phyloP scores from a whole-genome alignment of 2,329 filamentous ascomycete species.

The Penicillium carneum region DNA sequence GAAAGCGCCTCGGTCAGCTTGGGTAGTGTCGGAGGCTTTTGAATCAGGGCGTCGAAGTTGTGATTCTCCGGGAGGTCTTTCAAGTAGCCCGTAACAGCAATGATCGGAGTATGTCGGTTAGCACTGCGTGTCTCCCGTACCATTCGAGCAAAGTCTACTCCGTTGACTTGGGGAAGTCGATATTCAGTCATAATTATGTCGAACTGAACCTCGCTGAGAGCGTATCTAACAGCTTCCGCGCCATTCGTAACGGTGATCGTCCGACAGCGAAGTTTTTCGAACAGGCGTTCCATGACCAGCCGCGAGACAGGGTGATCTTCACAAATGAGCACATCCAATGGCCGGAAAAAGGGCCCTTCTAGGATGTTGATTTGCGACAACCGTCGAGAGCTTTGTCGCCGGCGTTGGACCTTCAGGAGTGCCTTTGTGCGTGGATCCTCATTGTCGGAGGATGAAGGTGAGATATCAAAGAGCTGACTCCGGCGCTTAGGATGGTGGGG shows the following conservation, averaged over 20 bases:
- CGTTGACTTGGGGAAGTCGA: conserved; percentile 91
- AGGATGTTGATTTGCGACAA: conserved; percentile 88
- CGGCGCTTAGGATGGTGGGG: conserved; percentile 82
- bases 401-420: conserved; percentile 86
- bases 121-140: conserved; percentile 94
- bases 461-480: conserved; percentile 95
- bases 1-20: conserved; percentile 89
- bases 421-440: conserved; percentile 92
- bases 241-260: conserved; percentile 91
- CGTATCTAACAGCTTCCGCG: conserved; percentile 88
- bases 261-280: conserved; percentile 93
- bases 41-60: conserved; percentile 92
- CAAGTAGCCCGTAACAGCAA: conserved; percentile 96
- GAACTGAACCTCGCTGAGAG: conserved; percentile 96
- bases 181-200: conserved; percentile 99
- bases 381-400: conserved; percentile 92
- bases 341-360: conserved; percentile 84
- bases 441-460: conserved; percentile 95
- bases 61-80: conserved; percentile 95
- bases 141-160: conserved; percentile 95
- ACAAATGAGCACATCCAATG: conserved; percentile 91
- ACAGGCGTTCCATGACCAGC: conserved; percentile 97
- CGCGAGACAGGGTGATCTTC: conserved; percentile 97
- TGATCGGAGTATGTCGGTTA: conserved; percentile 92
- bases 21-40: conserved; percentile 92